These are phyloP conservation scores for Sugiyamaella chiloensis DNA, from an alignment of 805 yeast species.

Conservation along the genomic window DNA sequence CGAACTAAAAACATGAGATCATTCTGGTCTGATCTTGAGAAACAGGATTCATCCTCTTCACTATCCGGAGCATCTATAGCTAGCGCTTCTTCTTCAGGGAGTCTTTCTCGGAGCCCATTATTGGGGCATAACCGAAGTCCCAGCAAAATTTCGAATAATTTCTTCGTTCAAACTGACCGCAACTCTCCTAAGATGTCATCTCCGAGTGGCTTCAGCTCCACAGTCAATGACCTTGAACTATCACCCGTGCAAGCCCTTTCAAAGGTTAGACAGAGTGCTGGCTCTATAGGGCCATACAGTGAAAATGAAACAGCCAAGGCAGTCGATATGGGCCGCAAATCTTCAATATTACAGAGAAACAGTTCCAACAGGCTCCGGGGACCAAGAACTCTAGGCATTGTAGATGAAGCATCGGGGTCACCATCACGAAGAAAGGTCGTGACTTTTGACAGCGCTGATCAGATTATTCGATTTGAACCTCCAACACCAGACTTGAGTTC, in stretches of 20 bases:
- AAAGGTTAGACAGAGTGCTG: not conserved
- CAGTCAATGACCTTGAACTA: not conserved
- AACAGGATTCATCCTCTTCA: constrained; percentile 7
- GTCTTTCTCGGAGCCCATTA: constrained; percentile 12
- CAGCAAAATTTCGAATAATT: not conserved
- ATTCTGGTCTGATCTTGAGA: constrained; percentile 26
- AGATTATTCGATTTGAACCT: constrained; percentile 27
- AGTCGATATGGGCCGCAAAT: constrained; percentile 13
- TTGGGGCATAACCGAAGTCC: constrained; percentile 9
- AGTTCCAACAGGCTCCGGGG: constrained; percentile 19
- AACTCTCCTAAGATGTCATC: no score
- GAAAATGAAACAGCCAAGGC: not conserved
- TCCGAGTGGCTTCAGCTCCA: not conserved
- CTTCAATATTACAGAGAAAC: constrained; percentile 20
- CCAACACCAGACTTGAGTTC: constrained; percentile 24
- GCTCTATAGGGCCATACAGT: not conserved
- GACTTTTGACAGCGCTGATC: constrained; percentile 24
- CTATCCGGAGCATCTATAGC: constrained; percentile 11
- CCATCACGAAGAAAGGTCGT: constrained; percentile 25
- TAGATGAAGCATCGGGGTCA: not conserved
- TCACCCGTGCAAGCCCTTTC: not conserved
- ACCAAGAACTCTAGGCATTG: constrained; percentile 16
- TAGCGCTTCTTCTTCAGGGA: not conserved
- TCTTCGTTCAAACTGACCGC: not conserved
- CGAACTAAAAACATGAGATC: constrained; percentile 22